Conservation (phyloP, 192 early-diverging fungal species). For the Glomus cerebriforme region DNA sequence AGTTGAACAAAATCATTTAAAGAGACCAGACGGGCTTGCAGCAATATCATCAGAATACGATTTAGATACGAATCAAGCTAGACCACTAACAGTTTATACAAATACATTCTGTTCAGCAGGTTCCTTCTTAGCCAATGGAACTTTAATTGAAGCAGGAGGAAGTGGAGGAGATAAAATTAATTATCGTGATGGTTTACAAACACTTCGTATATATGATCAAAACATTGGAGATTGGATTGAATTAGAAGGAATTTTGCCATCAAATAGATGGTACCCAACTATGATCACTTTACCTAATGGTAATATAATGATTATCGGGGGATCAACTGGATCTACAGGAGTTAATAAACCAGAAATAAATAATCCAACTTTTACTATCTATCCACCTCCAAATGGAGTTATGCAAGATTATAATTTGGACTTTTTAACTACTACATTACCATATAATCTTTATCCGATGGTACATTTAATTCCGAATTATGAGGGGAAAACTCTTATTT, state of each 20-base stretch:
- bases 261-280: constrained; percentile 55
- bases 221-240: constrained; percentile 45
- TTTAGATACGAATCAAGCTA: constrained; percentile 42
- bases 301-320: constrained; percentile 57
- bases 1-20: neutral
- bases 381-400: constrained; percentile 39
- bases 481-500: constrained; percentile 33
- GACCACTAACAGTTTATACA: constrained; percentile 44
- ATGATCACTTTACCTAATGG: constrained; percentile 44
- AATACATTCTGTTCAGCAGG: constrained; percentile 62
- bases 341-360: constrained; percentile 52
- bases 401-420: constrained; percentile 15
- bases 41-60: constrained; percentile 41
- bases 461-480: constrained; percentile 40
- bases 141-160: constrained; percentile 54
- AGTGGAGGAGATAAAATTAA: constrained; percentile 43
- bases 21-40: neutral
- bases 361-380: constrained; percentile 47
- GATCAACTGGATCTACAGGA: constrained; percentile 47
- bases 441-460: constrained; percentile 41
- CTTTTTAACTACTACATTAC: neutral
- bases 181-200: constrained; percentile 31
- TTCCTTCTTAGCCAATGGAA: constrained; percentile 53
- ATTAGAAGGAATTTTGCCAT: constrained; percentile 35
- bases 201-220: constrained; percentile 30